Evolutionary conservation across 805 yeast species (phyloP).

Genomic region (Lachancea cidri): DNA sequence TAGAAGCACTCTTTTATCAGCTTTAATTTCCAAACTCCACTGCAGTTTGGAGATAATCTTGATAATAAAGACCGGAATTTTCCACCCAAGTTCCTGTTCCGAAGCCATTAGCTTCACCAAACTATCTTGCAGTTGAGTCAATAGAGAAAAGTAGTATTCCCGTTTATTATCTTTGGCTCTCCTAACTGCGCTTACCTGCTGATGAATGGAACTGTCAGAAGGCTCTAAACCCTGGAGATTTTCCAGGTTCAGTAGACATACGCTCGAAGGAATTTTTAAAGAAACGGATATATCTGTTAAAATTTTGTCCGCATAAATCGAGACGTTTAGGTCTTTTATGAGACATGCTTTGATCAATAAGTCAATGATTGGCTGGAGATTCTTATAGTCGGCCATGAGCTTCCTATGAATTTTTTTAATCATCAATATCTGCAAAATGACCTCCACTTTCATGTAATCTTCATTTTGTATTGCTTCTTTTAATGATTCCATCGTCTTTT

Average conservation of each 20-base stretch:
- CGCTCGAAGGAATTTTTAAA: constrained; percentile 46
- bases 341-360: constrained; percentile 50
- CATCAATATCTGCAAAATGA: constrained; percentile 55
- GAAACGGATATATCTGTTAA: constrained; percentile 38
- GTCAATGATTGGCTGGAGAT: constrained; percentile 43
- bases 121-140: constrained; percentile 40
- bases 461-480: constrained; percentile 43
- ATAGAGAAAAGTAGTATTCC: constrained; percentile 34
- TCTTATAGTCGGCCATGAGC: constrained; percentile 51
- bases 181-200: constrained; percentile 54
- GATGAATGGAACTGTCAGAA: constrained; percentile 51
- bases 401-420: constrained; percentile 54
- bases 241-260: constrained; percentile 45
- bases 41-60: constrained; percentile 50
- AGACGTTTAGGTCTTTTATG: constrained; percentile 52
- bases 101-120: constrained; percentile 24
- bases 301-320: constrained; percentile 48
- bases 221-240: constrained; percentile 48
- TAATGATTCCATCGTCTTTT: constrained; percentile 39
- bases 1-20: constrained; percentile 37
- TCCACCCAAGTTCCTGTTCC: constrained; percentile 45
- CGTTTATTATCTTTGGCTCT: constrained; percentile 61
- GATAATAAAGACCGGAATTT: constrained; percentile 42
- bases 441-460: constrained; percentile 54
- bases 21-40: constrained; percentile 44